phyloP scores from a whole-genome alignment of 202 grass and related monocot genomes.

The Thinopyrum obtusiflorum region DNA sequence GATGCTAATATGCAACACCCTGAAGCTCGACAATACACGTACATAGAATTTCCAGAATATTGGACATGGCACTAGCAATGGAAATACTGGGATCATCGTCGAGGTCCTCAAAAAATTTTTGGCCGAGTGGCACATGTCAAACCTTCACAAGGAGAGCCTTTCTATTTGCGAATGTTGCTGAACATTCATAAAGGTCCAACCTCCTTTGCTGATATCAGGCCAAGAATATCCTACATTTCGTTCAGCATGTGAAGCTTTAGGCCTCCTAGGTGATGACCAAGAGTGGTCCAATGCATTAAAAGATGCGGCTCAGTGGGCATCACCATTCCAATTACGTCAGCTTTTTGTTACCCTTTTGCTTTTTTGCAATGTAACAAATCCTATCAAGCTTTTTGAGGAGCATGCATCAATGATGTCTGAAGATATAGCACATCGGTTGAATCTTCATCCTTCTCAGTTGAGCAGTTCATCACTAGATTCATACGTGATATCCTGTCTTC shows the following conservation, averaged over 20 bases:
- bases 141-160: background rate
- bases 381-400: background rate
- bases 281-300: conserved; percentile 9
- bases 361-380: conserved; percentile 17
- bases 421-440: background rate
- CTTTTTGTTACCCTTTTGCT: conserved; percentile 12
- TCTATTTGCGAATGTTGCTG: background rate
- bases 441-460: background rate
- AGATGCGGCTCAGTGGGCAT: background rate
- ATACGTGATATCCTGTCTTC: background rate
- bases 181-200: background rate
- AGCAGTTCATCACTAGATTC: background rate
- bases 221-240: background rate
- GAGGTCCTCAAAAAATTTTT: background rate
- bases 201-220: background rate
- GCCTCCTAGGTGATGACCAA: conserved; percentile 17
- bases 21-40: background rate
- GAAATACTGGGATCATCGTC: background rate
- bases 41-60: background rate
- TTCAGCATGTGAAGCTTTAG: background rate
- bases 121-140: background rate
- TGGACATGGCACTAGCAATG: background rate
- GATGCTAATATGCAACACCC: background rate
- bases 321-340: background rate
- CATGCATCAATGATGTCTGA: background rate